Conservation (phyloP, 805 yeast species). For the Kodamaea nitidulidarum region DNA sequence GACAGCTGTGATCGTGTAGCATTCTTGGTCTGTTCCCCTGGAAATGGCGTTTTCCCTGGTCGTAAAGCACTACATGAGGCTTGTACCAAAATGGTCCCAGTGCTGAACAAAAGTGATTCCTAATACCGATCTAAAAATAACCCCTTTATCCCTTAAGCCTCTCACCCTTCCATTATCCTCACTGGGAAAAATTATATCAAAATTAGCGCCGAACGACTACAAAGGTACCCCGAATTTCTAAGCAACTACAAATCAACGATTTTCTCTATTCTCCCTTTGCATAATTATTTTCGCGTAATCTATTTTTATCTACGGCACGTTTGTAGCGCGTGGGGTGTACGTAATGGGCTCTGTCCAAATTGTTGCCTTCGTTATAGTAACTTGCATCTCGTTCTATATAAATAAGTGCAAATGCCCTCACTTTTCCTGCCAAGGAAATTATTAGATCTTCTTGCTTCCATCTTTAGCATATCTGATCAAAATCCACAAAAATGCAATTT, state of each 20-base stretch:
- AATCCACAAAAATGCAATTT: slow-evolving; percentile 4
- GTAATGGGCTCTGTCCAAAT: not conserved
- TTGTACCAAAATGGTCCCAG: not conserved
- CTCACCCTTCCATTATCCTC: not conserved
- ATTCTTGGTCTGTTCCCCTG: too few species aligned
- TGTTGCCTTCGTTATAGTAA: not conserved
- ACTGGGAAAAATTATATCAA: not conserved
- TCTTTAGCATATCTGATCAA: not conserved
- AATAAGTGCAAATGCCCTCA: slow-evolving; percentile 1
- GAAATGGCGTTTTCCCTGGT: too few species aligned
- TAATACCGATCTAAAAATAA: not conserved
- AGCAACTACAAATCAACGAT: not conserved
- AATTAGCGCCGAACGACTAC: not conserved
- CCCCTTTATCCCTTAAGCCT: slow-evolving; percentile 1
- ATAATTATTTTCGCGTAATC: not conserved
- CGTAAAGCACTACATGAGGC: too few species aligned
- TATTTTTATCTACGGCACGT: not conserved
- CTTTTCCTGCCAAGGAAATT: not conserved
- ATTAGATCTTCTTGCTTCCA: not conserved
- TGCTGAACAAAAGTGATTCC: too few species aligned
- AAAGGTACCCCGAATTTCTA: not conserved
- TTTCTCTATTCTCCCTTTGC: not conserved
- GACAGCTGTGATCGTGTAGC: too few species aligned
- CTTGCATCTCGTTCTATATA: not conserved
- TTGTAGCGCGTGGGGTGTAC: not conserved